Evolutionary conservation across 75 land plant genomes (phyloP).

Genomic region (Picea sitchensis): DNA sequence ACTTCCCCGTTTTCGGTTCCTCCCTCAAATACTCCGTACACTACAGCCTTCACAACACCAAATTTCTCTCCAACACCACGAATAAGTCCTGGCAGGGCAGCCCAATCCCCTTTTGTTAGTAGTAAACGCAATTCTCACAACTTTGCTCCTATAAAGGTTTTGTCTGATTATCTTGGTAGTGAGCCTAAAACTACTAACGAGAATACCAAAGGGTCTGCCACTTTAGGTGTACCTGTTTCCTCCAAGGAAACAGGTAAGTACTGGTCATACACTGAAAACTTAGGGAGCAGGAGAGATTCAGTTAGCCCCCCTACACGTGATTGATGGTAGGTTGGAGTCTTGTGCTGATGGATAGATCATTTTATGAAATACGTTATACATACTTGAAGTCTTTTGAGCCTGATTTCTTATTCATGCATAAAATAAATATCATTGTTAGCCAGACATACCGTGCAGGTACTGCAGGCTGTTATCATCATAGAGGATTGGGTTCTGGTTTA

Average conservation of each 20-base stretch:
- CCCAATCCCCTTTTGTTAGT: slow-evolving; percentile 35
- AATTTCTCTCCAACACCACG: slow-evolving; percentile 45
- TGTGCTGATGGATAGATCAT: not conserved
- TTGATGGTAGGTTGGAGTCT: not conserved
- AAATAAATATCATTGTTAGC: slow-evolving; percentile 1
- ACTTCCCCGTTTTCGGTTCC: slow-evolving; percentile 32
- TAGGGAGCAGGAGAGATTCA: slow-evolving; percentile 12
- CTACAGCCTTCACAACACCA: slow-evolving; percentile 45
- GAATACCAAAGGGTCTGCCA: slow-evolving; percentile 1
- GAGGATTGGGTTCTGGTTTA: not conserved
- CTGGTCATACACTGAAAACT: slow-evolving; percentile 10
- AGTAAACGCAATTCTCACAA: slow-evolving; percentile 6
- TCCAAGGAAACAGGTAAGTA: slow-evolving; percentile 3
- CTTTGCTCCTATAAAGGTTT: slow-evolving; percentile 12
- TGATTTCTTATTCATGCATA: not conserved
- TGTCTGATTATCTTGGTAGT: slow-evolving; percentile 22
- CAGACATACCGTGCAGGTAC: slow-evolving; percentile 4
- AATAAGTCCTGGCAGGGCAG: slow-evolving; percentile 39
- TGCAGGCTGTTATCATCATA: not conserved
- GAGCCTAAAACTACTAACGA: slow-evolving; percentile 8
- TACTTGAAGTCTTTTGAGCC: not conserved
- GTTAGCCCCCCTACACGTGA: slow-evolving; percentile 10
- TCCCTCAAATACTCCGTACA: slow-evolving; percentile 43
- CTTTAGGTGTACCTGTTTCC: not conserved
- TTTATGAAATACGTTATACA: not conserved